A percentile compares a stretch with the other conserved stretches of the same genome.
phyloP scores from a whole-genome alignment of 1,139 yeast species.

The Starmera stellimalicola region DNA sequence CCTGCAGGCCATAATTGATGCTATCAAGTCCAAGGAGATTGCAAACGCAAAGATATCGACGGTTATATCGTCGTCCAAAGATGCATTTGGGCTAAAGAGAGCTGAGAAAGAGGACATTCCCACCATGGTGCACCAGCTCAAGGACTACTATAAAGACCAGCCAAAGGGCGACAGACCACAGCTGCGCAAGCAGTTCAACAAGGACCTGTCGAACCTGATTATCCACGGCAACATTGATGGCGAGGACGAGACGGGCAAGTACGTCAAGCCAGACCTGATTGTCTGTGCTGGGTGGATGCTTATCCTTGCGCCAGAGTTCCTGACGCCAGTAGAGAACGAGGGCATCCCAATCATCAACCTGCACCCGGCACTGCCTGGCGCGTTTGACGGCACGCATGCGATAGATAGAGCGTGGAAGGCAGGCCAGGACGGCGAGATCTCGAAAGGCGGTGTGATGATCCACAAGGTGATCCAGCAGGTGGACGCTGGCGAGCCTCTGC shows the following conservation, averaged over 20 bases:
- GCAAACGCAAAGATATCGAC: slow-evolving; percentile 36
- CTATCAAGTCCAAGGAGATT: slow-evolving; percentile 35
- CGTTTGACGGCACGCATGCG: slow-evolving; percentile 95
- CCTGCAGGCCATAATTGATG: slow-evolving; percentile 86
- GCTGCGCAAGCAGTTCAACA: slow-evolving; percentile 66
- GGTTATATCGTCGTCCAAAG: slow-evolving; percentile 76
- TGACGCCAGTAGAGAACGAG: slow-evolving; percentile 52
- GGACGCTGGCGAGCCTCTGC: slow-evolving; percentile 82
- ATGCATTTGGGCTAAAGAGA: slow-evolving; percentile 77
- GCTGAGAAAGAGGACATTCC: slow-evolving; percentile 65
- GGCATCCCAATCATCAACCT: slow-evolving; percentile 76
- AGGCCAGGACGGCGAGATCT: slow-evolving; percentile 70
- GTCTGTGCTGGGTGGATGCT: slow-evolving; percentile 99
- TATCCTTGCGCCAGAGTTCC: slow-evolving; percentile 69
- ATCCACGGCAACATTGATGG: slow-evolving; percentile 36
- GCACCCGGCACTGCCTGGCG: slow-evolving; percentile 96
- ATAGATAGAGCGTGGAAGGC: slow-evolving; percentile 95
- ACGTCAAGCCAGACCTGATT: slow-evolving; percentile 62
- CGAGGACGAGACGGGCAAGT: slow-evolving; percentile 17
- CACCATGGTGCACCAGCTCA: slow-evolving; percentile 60
- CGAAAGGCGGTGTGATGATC: slow-evolving; percentile 92
- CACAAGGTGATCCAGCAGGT: slow-evolving; percentile 93
- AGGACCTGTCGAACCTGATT: slow-evolving; percentile 64
- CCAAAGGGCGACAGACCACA: slow-evolving; percentile 51
- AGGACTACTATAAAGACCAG: slow-evolving; percentile 63